Percentiles rank a stretch among this genome's conserved stretches.
These are phyloP conservation scores for Diaporthe sp. DNA, from an alignment of 2,329 filamentous ascomycete species.

Conservation along the genomic window DNA sequence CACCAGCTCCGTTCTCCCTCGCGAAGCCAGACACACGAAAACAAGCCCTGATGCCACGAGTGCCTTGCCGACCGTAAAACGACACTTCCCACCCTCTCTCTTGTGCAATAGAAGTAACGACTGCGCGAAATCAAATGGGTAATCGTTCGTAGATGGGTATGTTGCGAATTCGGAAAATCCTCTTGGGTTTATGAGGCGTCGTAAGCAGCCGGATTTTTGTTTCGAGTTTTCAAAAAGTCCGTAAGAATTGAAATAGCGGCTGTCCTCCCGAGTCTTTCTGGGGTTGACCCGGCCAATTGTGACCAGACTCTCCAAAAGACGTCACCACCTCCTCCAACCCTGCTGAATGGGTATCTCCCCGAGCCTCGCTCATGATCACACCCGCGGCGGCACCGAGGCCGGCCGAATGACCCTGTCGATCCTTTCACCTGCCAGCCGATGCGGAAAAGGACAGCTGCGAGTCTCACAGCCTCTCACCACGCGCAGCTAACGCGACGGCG, in stretches of 20 bases:
- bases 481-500: constrained; percentile 46
- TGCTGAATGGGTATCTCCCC: not conserved
- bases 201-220: constrained; percentile 31
- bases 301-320: constrained; percentile 1
- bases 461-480: constrained; percentile 20
- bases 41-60: constrained; percentile 13
- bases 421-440: not conserved
- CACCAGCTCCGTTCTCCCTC: constrained; percentile 18
- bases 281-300: constrained; percentile 10
- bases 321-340: not conserved
- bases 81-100: constrained; percentile 13
- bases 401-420: not conserved
- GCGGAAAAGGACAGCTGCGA: constrained; percentile 22
- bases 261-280: not conserved
- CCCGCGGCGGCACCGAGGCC: constrained; percentile 6
- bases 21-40: constrained; percentile 1
- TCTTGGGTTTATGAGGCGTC: not conserved
- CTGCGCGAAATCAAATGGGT: constrained; percentile 38
- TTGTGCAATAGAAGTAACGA: constrained; percentile 21
- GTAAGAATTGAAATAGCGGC: constrained; percentile 25
- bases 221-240: constrained; percentile 9
- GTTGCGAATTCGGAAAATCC: constrained; percentile 22
- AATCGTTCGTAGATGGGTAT: constrained; percentile 40
- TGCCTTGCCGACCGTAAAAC: constrained; percentile 15
- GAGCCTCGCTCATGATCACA: not conserved